Conservation (phyloP, 106 monocot species). For the Cymbidium sinense region DNA sequence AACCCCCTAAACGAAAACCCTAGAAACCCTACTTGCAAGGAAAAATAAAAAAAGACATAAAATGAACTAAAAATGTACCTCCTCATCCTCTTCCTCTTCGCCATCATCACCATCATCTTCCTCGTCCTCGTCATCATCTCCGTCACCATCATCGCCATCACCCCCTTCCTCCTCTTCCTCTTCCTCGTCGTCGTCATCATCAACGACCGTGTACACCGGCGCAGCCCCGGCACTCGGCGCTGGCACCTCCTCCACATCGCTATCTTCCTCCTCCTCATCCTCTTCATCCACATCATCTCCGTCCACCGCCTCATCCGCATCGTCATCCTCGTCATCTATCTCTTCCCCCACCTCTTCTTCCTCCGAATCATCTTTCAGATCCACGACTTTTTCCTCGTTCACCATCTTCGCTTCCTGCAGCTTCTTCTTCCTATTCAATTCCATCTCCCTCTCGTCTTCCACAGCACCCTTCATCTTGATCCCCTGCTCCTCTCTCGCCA, state of each 20-base stretch:
- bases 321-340: neutral
- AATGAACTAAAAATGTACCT: neutral
- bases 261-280: constrained; percentile 1
- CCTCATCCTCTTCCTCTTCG: neutral
- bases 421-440: constrained; percentile 1
- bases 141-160: neutral
- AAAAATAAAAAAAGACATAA: too few species aligned
- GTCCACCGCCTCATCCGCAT: neutral
- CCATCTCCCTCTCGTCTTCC: neutral
- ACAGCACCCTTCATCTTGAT: neutral
- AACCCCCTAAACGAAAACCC: neutral
- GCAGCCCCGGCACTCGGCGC: neutral
- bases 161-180: neutral
- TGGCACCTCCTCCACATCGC: neutral
- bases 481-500: neutral
- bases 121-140: neutral
- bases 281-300: neutral
- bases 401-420: constrained; percentile 1
- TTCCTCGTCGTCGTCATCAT: neutral
- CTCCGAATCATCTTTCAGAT: neutral
- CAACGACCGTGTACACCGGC: neutral
- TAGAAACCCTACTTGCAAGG: neutral
- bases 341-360: neutral
- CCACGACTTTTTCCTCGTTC: neutral
- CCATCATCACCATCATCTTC: neutral